A percentile compares a stretch with the other conserved stretches of the same genome.
These are phyloP conservation scores for Asterionellopsis glacialis DNA, from an alignment of 108 stramenopile genomes.

Conservation along the genomic window DNA sequence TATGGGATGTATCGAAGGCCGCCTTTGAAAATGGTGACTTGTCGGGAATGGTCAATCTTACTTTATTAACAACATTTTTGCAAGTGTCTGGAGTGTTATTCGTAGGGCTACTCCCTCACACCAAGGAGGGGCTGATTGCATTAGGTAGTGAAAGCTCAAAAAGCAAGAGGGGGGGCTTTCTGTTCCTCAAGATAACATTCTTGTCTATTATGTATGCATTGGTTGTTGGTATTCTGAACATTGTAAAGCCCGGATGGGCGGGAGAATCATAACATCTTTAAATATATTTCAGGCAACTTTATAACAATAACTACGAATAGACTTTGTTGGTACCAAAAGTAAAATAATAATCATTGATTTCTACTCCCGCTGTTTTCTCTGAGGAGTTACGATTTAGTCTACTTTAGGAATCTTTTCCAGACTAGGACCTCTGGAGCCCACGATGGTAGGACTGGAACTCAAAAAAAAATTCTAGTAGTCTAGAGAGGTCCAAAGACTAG, in stretches of 20 bases:
- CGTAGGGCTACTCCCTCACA: slow-evolving; percentile 51
- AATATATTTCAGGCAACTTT: too few species aligned
- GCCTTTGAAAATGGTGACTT: slow-evolving; percentile 48
- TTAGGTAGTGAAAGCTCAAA: slow-evolving; percentile 30
- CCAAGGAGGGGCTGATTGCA: slow-evolving; percentile 50
- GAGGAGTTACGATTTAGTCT: too few species aligned
- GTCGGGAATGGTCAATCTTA: slow-evolving; percentile 57
- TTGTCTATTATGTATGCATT: slow-evolving; percentile 53
- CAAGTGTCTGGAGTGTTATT: slow-evolving; percentile 57
- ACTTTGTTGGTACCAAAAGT: too few species aligned
- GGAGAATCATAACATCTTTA: slow-evolving; percentile 43
- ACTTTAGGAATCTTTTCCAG: too few species aligned
- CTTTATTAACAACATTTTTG: slow-evolving; percentile 57
- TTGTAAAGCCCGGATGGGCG: slow-evolving; percentile 56
- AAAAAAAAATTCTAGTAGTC: too few species aligned
- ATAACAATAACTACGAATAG: too few species aligned
- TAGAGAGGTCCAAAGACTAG: too few species aligned
- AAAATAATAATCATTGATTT: too few species aligned
- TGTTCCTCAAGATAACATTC: slow-evolving; percentile 60
- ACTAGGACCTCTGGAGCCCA: too few species aligned
- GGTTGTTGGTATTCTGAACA: slow-evolving; percentile 58
- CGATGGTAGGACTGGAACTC: too few species aligned
- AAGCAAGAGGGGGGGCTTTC: slow-evolving; percentile 54
- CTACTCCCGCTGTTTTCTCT: too few species aligned
- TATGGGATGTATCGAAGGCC: slow-evolving; percentile 75